Percentiles rank a stretch among this genome's conserved stretches.
phyloP scores from a whole-genome alignment of 2,329 filamentous ascomycete species.

The Aspergillus japonicus region DNA sequence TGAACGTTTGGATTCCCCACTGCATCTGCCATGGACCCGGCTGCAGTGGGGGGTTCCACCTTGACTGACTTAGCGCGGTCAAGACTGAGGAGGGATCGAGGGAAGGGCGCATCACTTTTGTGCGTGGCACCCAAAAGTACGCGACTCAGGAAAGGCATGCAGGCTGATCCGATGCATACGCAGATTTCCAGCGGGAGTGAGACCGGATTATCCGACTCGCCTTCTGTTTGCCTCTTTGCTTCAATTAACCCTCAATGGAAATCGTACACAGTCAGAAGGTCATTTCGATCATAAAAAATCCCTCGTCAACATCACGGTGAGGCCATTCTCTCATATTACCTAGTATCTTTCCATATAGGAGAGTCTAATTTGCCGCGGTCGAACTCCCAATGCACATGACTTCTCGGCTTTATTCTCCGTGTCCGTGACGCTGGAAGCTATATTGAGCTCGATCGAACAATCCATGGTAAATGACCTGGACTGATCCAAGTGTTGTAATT shows the following conservation, averaged over 20 bases:
- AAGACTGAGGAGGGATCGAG: slow-evolving; percentile 7
- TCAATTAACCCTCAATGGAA: neutral
- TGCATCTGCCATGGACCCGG: slow-evolving; percentile 16
- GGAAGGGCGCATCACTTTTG: slow-evolving; percentile 3
- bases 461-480: neutral
- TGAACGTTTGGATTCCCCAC: slow-evolving; percentile 13
- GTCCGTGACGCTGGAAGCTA: neutral
- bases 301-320: neutral
- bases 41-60: slow-evolving; percentile 14
- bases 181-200: neutral
- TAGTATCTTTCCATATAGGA: too few species aligned
- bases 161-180: neutral
- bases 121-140: slow-evolving; percentile 6
- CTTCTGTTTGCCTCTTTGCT: neutral
- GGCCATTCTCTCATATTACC: neutral
- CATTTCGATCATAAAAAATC: neutral
- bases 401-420: neutral
- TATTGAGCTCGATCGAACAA: neutral
- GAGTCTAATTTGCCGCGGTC: neutral
- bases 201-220: neutral
- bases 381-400: neutral
- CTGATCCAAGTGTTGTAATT: neutral
- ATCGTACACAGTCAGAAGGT: neutral
- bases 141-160: neutral
- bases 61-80: slow-evolving; percentile 6